Percentiles rank a stretch among this genome's conserved stretches.
Conservation (phyloP, 2,329 filamentous ascomycete species). For the Colletotrichum agaves region DNA sequence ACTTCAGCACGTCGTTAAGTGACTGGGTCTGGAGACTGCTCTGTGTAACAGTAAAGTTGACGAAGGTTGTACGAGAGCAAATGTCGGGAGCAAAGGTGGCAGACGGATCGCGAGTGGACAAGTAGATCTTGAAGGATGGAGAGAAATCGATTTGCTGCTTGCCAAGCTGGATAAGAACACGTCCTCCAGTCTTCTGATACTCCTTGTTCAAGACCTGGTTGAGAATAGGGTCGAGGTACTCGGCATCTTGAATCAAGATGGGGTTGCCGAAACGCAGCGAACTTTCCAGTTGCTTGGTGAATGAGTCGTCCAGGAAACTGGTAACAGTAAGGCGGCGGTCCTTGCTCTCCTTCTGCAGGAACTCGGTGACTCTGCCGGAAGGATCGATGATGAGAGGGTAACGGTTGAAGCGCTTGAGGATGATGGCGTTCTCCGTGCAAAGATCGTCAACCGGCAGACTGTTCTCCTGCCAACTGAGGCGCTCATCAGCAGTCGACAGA, state of each 20-base stretch:
- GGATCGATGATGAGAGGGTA: constrained; percentile 99
- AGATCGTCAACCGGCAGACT: constrained; percentile 94
- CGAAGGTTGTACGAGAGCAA: constrained; percentile 97
- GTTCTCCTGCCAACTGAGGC: constrained; percentile 94
- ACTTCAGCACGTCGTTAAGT: constrained; percentile 96
- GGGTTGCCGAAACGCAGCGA: constrained; percentile 97
- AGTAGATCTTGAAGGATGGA: constrained; percentile 91
- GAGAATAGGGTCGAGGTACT: constrained; percentile 95
- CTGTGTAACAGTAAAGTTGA: constrained; percentile 99
- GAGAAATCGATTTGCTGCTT: constrained; percentile 99
- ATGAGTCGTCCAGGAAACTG: constrained; percentile 97
- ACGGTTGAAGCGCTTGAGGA: constrained; percentile 96
- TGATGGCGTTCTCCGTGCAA: constrained; percentile 98
- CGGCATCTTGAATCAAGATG: constrained; percentile 97
- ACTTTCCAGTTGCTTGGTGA: constrained; percentile 97
- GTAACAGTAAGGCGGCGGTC: constrained; percentile 94
- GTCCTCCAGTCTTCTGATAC: constrained; percentile 97
- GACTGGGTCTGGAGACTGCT: constrained; percentile 99
- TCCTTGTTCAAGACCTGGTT: constrained; percentile 99
- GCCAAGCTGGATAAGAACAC: constrained; percentile 96
- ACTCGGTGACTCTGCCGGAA: constrained; percentile 93
- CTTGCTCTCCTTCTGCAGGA: constrained; percentile 93
- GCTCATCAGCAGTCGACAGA: constrained; percentile 94
- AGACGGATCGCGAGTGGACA: constrained; percentile 95
- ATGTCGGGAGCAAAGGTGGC: constrained; percentile 96